Conservation (phyloP, 306 rosid genomes). For the Cyamopsis tetragonoloba region DNA sequence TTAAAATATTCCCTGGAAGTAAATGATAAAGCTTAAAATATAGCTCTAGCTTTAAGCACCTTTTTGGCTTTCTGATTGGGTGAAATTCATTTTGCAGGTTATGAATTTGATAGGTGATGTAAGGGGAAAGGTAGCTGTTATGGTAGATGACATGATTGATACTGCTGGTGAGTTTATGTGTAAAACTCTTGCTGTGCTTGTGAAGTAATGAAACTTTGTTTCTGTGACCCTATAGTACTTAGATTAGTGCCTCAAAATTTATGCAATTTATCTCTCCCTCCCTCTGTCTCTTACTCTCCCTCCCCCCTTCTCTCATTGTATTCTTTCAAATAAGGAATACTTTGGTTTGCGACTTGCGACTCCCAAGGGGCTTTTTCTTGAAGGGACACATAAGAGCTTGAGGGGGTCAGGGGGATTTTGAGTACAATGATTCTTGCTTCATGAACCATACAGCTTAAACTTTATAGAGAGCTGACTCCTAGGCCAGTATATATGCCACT, state of each 20-base stretch:
- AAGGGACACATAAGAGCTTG: too few relatives aligned
- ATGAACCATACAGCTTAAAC: too few relatives aligned
- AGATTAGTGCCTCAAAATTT: not conserved
- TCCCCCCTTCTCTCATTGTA: not conserved
- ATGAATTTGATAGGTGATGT: slow-evolving; percentile 97
- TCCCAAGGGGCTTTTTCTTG: not conserved
- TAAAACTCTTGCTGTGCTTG: not conserved
- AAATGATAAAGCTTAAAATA: not conserved
- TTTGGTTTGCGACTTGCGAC: too few relatives aligned
- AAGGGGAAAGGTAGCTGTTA: slow-evolving; percentile 89
- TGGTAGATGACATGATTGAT: slow-evolving; percentile 98
- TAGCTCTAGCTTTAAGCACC: not conserved
- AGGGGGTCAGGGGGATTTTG: too few relatives aligned
- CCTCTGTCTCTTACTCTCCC: not conserved
- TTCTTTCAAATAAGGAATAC: not conserved
- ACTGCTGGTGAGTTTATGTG: slow-evolving; percentile 69
- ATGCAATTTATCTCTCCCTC: not conserved
- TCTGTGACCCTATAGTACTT: slow-evolving; percentile 6
- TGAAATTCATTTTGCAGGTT: slow-evolving; percentile 56
- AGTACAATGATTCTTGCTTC: too few relatives aligned
- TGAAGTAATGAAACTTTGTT: not conserved
- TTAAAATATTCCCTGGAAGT: not conserved
- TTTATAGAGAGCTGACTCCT: not conserved
- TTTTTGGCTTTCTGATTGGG: slow-evolving; percentile 8
- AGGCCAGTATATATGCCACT: not conserved